Base-by-base conservation (phyloP, 768 basidiomycete genomes). In the Xerocomellus dryophilus region DNA sequence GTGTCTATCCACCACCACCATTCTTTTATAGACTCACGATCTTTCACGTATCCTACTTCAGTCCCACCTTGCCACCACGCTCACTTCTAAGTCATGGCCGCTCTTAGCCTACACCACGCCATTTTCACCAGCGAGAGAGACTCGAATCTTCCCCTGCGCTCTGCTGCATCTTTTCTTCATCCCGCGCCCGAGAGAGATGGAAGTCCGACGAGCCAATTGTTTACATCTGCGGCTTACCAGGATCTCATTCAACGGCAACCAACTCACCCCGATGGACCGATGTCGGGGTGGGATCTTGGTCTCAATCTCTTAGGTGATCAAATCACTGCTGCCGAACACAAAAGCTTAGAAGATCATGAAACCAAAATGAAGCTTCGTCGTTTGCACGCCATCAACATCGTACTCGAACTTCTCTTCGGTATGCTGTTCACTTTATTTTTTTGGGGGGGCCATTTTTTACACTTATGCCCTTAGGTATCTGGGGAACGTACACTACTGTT, bases 401-500 rank as follows among this genome's bases (percentile, higher is more conserved):
- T 45, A 1, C 61, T 78, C n/a, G 63, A 67, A 42, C 51, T 66
- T 27, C 53, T 76, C 14, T 68, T 78, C 40, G 75, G 78, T 78
- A 60, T 54, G 69, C 47, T 20, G 32, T 56, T 51, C 43, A 11
- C 31, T 21, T 31, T 47, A 25, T 8, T 25, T 25, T 47, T 42
- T 67, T 7, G 34, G 17, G 32, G 45, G 47, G 17, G 7, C 41
- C 7, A 5, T 18, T 20, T 17, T 43, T 55, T 18, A 55, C 27
- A 5, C 41, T 11, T 23, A 20, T 38, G 10, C 47, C 14, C 12
- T 2, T 50, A 87, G 85, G 72, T 55, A 66, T 65, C 27, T 90
- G 86, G 84, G 78, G 81, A 25, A 64, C 74, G 8, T 90, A 86
- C 66, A 84, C 78, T 56, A 74, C 79, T 7, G 66, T 82, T 48